A percentile compares a stretch with the other conserved stretches of the same genome.
phyloP scores from a whole-genome alignment of 2,329 filamentous ascomycete species.

The Alternaria tenuissima region DNA sequence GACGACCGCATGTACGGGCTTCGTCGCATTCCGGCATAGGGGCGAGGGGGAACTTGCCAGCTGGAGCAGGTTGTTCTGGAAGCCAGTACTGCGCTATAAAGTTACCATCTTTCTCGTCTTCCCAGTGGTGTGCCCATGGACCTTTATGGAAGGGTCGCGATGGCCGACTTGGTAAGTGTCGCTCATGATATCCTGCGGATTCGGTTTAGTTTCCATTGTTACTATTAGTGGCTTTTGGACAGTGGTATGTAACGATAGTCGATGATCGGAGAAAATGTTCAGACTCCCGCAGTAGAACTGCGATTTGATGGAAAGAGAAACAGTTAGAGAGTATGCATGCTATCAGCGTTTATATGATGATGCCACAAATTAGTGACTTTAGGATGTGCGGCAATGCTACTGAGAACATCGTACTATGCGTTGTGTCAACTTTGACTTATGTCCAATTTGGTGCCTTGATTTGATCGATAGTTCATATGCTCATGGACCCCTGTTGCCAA shows the following conservation, averaged over 20 bases:
- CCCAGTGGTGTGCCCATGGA: slow-evolving; percentile 2
- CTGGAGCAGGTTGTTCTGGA: not conserved
- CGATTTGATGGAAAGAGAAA: not conserved
- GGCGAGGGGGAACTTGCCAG: not conserved
- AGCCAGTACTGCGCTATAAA: slow-evolving; percentile 2
- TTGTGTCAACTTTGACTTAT: not conserved
- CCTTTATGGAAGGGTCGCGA: not conserved
- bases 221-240: not conserved
- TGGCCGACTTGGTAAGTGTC: not conserved
- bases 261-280: too few relatives aligned
- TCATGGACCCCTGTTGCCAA: too few relatives aligned
- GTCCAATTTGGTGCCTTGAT: not conserved
- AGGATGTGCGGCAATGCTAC: not conserved
- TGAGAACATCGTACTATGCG: not conserved
- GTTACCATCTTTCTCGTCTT: not conserved
- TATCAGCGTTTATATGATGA: not conserved
- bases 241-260: too few relatives aligned
- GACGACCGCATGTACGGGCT: not conserved
- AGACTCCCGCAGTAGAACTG: too few relatives aligned
- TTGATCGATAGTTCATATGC: not conserved
- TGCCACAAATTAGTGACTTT: not conserved
- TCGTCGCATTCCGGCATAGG: not conserved
- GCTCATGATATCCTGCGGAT: not conserved
- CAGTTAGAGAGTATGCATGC: not conserved
- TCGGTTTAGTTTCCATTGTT: not conserved